phyloP scores from a whole-genome alignment of 2,329 filamentous ascomycete genomes.

The Phialemoniopsis sp. region DNA sequence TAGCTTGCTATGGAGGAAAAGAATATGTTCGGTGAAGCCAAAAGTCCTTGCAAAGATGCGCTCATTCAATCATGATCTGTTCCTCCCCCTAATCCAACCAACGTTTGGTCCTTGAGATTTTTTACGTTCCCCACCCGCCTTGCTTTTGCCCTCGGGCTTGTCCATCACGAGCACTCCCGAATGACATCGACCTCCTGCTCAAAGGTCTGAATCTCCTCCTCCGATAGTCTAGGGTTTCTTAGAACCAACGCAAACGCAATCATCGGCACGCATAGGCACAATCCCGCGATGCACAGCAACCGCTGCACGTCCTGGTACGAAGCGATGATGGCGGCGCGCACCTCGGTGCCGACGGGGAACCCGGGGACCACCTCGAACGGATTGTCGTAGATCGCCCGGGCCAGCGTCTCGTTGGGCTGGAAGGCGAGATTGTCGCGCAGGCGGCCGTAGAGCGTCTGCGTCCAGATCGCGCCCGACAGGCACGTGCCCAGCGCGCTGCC shows the following conservation, averaged over 20 bases:
- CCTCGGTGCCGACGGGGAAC: conserved; percentile 21
- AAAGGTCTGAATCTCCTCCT: conserved; percentile 6
- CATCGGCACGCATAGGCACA: conserved; percentile 15
- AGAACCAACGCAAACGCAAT: conserved; percentile 11
- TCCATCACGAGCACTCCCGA: too few species aligned
- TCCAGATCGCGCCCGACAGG: conserved; percentile 35
- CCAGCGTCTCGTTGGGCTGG: conserved; percentile 33
- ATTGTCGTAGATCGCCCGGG: conserved; percentile 27
- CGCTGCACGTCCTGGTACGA: conserved; percentile 12
- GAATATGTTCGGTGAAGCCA: too few species aligned
- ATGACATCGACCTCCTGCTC: too few species aligned
- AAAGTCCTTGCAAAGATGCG: too few species aligned
- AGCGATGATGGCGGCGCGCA: conserved; percentile 9
- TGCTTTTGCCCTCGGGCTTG: too few species aligned
- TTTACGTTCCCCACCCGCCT: too few species aligned
- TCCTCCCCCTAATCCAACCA: too few species aligned
- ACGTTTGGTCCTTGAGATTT: too few species aligned
- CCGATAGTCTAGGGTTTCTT: conserved; percentile 11
- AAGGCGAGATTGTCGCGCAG: conserved; percentile 26
- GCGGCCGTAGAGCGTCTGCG: conserved; percentile 28
- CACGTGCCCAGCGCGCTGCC: conserved; percentile 35
- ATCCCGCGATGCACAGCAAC: conserved; percentile 11
- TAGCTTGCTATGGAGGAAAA: too few species aligned
- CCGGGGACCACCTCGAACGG: conserved; percentile 25
- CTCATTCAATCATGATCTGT: too few species aligned